phyloP scores from a whole-genome alignment of 805 yeast species.

The Tetrapisispora fleetii region DNA sequence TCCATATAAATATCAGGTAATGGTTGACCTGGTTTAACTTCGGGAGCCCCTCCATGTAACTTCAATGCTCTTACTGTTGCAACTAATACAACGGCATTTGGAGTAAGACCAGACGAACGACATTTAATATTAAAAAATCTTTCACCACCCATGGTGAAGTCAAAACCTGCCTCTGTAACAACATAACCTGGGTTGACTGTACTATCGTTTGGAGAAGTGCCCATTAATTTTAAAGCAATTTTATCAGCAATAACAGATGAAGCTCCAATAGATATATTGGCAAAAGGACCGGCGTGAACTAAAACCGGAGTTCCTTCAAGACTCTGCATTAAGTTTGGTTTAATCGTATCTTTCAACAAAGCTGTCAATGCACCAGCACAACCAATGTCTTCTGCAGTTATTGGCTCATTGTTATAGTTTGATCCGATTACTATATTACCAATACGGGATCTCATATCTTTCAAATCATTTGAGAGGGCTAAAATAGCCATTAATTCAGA shows the following conservation, averaged over 20 bases:
- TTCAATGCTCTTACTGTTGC: constrained; percentile 96
- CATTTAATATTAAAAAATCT: constrained; percentile 93
- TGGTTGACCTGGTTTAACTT: constrained; percentile 86
- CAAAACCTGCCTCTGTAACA: constrained; percentile 97
- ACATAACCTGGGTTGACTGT: constrained; percentile 61
- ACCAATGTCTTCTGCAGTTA: constrained; percentile 91
- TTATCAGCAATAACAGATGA: constrained; percentile 89
- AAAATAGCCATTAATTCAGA: constrained; percentile 93
- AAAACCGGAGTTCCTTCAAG: constrained; percentile 96
- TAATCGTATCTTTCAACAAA: constrained; percentile 87
- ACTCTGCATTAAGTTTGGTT: constrained; percentile 95
- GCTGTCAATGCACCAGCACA: constrained; percentile 95
- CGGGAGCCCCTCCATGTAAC: constrained; percentile 95
- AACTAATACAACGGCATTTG: constrained; percentile 87
- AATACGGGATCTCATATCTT: constrained; percentile 78
- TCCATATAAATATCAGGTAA: constrained; percentile 71
- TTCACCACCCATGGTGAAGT: constrained; percentile 99
- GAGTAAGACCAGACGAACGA: constrained; percentile 77
- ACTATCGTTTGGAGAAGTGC: constrained; percentile 38
- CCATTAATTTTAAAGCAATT: constrained; percentile 84
- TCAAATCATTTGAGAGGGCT: constrained; percentile 68
- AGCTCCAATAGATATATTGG: constrained; percentile 95
- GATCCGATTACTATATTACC: constrained; percentile 88
- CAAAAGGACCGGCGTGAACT: constrained; percentile 97
- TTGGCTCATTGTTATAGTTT: constrained; percentile 61